These are phyloP conservation scores for Saturnispora galanensis DNA, from an alignment of 805 yeast species.

Conservation along the genomic window DNA sequence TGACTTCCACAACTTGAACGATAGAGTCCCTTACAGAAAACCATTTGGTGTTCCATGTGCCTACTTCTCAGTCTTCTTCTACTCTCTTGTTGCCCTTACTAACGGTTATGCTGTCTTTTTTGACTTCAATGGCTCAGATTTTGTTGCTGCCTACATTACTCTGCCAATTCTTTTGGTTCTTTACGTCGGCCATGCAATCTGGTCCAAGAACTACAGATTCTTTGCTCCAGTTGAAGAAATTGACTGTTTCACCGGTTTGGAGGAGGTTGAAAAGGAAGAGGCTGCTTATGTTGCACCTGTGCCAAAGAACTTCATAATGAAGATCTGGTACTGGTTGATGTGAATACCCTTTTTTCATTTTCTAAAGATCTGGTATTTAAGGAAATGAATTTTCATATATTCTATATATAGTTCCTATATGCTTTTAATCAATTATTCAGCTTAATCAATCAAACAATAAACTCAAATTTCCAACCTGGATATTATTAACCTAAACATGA, in stretches of 20 bases:
- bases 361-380: conserved; percentile 1
- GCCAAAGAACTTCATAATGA: conserved; percentile 33
- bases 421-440: too few relatives aligned
- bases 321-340: conserved; percentile 37
- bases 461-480: too few relatives aligned
- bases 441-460: too few relatives aligned
- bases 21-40: conserved; percentile 50
- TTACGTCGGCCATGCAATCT: conserved; percentile 49
- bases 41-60: conserved; percentile 49
- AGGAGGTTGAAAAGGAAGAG: conserved; percentile 47
- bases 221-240: conserved; percentile 45
- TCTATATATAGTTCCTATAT: too few relatives aligned
- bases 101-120: conserved; percentile 67
- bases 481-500: too few relatives aligned
- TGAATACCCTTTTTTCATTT: conserved; percentile 1
- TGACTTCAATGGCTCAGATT: conserved; percentile 43
- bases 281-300: conserved; percentile 28
- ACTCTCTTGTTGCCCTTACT: conserved; percentile 49
- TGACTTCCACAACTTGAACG: conserved; percentile 38
- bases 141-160: conserved; percentile 65
- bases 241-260: conserved; percentile 53
- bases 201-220: conserved; percentile 35
- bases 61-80: conserved; percentile 37
- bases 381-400: too few relatives aligned
- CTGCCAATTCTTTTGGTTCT: conserved; percentile 45